A percentile compares a stretch with the other conserved stretches of the same genome.
Evolutionary conservation across 139 green algal genomes (phyloP).

Genomic region (Coelastrella sp.): DNA sequence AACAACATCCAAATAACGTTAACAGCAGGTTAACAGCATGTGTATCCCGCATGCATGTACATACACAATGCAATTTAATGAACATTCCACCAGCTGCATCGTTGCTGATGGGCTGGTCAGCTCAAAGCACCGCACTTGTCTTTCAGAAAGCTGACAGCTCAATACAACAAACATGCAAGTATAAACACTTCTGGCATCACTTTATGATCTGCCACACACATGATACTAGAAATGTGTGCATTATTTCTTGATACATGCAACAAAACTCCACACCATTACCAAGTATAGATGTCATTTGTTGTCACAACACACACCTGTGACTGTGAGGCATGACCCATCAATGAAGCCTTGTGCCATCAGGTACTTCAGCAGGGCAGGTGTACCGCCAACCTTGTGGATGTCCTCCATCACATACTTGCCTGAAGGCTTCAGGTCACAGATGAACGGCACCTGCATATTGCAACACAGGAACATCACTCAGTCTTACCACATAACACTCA

Average conservation of each 20-base stretch:
- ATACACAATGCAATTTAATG: too few species aligned
- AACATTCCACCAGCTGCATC: too few species aligned
- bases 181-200: too few species aligned
- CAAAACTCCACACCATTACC: neutral
- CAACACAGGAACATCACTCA: neutral
- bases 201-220: too few species aligned
- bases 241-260: neutral
- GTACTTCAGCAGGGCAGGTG: conserved; percentile 97
- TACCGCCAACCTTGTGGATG: conserved; percentile 96
- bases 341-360: conserved; percentile 91
- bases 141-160: too few species aligned
- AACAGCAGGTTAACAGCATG: too few species aligned
- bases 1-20: neutral
- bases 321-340: conserved; percentile 89
- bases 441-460: conserved; percentile 81
- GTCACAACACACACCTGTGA: conserved; percentile 66
- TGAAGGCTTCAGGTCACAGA: conserved; percentile 96
- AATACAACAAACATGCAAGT: too few species aligned
- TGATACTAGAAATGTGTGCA: too few species aligned
- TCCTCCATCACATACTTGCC: conserved; percentile 99
- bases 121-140: too few species aligned
- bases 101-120: too few species aligned
- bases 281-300: neutral
- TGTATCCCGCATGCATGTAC: too few species aligned
- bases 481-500: neutral